phyloP scores from a whole-genome alignment of 2,329 filamentous ascomycete genomes.

The Samsoniella hepiali region DNA sequence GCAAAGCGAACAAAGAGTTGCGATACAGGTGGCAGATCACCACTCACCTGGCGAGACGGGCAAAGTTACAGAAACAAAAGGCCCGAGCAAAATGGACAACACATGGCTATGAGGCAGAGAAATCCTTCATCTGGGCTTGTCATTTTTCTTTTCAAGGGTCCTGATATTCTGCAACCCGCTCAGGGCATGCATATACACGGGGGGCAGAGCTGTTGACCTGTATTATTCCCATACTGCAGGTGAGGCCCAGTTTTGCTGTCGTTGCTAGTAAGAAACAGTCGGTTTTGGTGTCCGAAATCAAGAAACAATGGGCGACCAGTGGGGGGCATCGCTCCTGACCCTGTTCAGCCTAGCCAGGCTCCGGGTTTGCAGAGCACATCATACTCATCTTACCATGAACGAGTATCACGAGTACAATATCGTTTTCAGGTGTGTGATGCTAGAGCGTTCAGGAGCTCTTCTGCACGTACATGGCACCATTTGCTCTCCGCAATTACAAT shows the following conservation, averaged over 20 bases:
- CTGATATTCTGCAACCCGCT: not conserved
- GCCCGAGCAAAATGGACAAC: not conserved
- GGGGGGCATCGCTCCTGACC: not conserved
- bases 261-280: not conserved
- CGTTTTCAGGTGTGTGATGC: no score
- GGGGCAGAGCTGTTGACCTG: not conserved
- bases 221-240: not conserved
- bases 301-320: not conserved
- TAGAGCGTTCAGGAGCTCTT: not conserved
- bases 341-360: not conserved
- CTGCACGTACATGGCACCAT: not conserved
- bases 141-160: no score
- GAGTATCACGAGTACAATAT: not conserved
- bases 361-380: not conserved
- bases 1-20: not conserved
- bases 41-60: not conserved
- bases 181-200: not conserved
- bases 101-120: not conserved
- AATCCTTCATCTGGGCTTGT: no score
- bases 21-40: constrained; percentile 5
- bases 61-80: not conserved
- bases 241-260: not conserved
- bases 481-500: not conserved
- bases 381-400: not conserved
- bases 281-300: not conserved